Conservation (phyloP, 371 early-diverging fungal species). For the Caulochytrium protostelioides region DNA sequence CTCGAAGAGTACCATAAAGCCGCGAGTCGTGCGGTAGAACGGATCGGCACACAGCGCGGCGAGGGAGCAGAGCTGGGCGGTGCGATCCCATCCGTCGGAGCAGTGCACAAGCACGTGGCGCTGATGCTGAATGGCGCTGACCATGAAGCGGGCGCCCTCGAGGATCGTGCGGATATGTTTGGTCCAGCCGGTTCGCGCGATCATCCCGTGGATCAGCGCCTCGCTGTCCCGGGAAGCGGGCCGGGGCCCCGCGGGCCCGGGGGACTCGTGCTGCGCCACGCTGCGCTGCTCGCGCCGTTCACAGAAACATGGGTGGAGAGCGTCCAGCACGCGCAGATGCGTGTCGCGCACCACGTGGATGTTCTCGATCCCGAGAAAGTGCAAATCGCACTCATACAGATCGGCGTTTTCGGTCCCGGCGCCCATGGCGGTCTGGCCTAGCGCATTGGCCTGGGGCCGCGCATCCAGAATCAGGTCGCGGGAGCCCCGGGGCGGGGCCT, state of each 20-base stretch:
- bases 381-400: slow-evolving; percentile 69
- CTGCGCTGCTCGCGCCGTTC: slow-evolving; percentile 24
- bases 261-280: not conserved
- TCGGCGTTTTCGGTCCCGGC: slow-evolving; percentile 86
- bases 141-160: slow-evolving; percentile 55
- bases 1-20: slow-evolving; percentile 72
- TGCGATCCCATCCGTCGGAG: slow-evolving; percentile 98
- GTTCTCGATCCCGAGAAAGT: slow-evolving; percentile 81
- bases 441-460: slow-evolving; percentile 77
- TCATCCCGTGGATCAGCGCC: too few species aligned
- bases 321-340: not conserved
- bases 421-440: slow-evolving; percentile 79
- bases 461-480: slow-evolving; percentile 78
- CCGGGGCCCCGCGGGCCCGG: too few species aligned
- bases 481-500: slow-evolving; percentile 1
- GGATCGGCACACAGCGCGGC: slow-evolving; percentile 83
- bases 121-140: slow-evolving; percentile 52
- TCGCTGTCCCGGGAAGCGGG: too few species aligned
- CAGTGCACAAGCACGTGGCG: slow-evolving; percentile 88
- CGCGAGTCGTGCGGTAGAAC: slow-evolving; percentile 74
- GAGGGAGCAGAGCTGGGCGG: slow-evolving; percentile 73
- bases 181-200: slow-evolving; percentile 62
- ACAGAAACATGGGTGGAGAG: slow-evolving; percentile 9
- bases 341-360: slow-evolving; percentile 92
- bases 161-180: slow-evolving; percentile 60